Evolutionary conservation across 495 filamentous ascomycete species (phyloP).

Genomic region (Penicillium chermesinum): DNA sequence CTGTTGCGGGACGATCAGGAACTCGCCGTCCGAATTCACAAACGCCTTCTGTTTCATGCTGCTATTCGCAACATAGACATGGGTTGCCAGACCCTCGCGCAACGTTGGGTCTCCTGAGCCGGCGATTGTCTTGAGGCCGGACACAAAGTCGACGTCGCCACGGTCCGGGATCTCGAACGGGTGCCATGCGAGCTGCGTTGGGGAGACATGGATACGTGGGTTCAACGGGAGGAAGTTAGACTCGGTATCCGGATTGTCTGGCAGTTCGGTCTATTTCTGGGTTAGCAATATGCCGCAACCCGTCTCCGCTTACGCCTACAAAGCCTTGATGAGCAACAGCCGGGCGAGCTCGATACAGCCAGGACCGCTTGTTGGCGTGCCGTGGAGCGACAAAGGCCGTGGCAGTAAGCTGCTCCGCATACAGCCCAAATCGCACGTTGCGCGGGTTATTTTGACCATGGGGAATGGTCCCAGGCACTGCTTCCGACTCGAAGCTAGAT

Average conservation of each 20-base stretch:
- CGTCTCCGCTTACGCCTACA: too few relatives aligned
- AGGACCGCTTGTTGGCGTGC: conserved; percentile 45
- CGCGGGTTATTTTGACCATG: conserved; percentile 45
- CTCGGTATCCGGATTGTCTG: conserved; percentile 44
- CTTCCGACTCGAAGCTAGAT: conserved; percentile 39
- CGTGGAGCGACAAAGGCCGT: conserved; percentile 45
- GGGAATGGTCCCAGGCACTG: conserved; percentile 46
- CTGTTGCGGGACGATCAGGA: conserved; percentile 45
- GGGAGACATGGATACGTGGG: conserved; percentile 58
- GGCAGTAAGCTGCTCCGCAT: conserved; percentile 46
- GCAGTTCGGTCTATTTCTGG: conserved; percentile 35
- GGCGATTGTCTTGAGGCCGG: conserved; percentile 45
- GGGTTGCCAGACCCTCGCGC: conserved; percentile 44
- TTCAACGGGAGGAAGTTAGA: conserved; percentile 44
- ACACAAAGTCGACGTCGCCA: conserved; percentile 38
- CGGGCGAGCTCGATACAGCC: conserved; percentile 44
- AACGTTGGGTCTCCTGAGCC: conserved; percentile 48
- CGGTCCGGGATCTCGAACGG: conserved; percentile 40
- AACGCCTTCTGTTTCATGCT: conserved; percentile 44
- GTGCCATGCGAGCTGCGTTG: conserved; percentile 46
- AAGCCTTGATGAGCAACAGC: conserved; percentile 49
- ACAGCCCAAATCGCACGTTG: conserved; percentile 42
- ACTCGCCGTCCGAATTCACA: conserved; percentile 48
- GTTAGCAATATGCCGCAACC: background rate
- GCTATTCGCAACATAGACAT: conserved; percentile 42